Conservation (phyloP, 202 grass and related monocot genomes). For the Panicum hallii region DNA sequence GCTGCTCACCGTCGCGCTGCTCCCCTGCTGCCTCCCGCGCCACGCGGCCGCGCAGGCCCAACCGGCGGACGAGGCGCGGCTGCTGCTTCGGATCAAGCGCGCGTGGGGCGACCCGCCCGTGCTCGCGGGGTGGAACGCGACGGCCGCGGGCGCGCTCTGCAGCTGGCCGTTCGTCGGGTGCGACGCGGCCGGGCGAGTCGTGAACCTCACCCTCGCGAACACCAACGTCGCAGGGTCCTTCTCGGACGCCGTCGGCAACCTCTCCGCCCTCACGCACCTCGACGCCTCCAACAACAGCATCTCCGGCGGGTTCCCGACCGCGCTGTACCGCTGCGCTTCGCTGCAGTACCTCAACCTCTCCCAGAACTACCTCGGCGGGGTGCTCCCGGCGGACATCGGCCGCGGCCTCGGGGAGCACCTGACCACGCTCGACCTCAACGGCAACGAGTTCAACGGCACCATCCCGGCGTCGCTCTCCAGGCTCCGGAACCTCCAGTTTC, state of each 20-base stretch:
- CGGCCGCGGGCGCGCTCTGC: conserved; percentile 44
- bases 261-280: conserved; percentile 52
- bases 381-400: conserved; percentile 56
- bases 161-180: conserved; percentile 55
- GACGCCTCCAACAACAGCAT: conserved; percentile 52
- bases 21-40: conserved; percentile 23
- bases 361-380: conserved; percentile 44
- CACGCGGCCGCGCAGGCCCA: conserved; percentile 48
- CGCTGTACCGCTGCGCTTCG: conserved; percentile 51
- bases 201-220: conserved; percentile 34
- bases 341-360: conserved; percentile 58
- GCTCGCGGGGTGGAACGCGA: conserved; percentile 56
- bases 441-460: background rate
- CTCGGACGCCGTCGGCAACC: conserved; percentile 56
- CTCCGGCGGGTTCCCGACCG: conserved; percentile 42
- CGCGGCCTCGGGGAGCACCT: conserved; percentile 5
- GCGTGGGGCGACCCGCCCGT: conserved; percentile 50
- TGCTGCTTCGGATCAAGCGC: conserved; percentile 55
- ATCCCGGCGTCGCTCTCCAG: background rate
- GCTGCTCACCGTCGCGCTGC: conserved; percentile 26
- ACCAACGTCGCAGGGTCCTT: conserved; percentile 30
- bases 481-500: background rate
- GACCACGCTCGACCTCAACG: conserved; percentile 30
- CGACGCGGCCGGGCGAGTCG: conserved; percentile 48
- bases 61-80: conserved; percentile 17